Evolutionary conservation across 2,329 filamentous ascomycete species (phyloP).

Genomic region (Hypomyces perniciosus): DNA sequence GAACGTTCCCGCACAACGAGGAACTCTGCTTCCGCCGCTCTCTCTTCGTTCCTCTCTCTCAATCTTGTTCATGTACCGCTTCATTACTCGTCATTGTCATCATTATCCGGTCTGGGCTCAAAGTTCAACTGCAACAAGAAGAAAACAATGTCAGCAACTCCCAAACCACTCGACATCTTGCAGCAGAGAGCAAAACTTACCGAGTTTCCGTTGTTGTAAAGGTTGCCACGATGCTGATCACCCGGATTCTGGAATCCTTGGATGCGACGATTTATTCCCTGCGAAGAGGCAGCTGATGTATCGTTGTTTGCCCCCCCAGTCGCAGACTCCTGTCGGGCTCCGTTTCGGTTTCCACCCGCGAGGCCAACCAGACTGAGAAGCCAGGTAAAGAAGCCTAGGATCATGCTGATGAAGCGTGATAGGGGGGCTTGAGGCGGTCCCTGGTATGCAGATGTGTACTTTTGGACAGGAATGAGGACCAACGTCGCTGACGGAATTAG

Average conservation of each 20-base stretch:
- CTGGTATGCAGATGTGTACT: slow-evolving; percentile 37
- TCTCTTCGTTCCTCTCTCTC: background rate
- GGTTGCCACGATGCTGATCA: slow-evolving; percentile 51
- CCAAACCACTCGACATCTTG: background rate
- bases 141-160: background rate
- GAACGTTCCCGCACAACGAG: slow-evolving; percentile 10
- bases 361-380: slow-evolving; percentile 29
- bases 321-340: background rate
- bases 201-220: slow-evolving; percentile 90
- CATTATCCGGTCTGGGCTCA: slow-evolving; percentile 57
- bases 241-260: slow-evolving; percentile 39
- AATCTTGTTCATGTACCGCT: background rate
- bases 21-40: background rate
- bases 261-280: slow-evolving; percentile 20
- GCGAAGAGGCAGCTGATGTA: slow-evolving; percentile 14
- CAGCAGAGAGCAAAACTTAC: slow-evolving; percentile 41
- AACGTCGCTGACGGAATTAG: slow-evolving; percentile 76
- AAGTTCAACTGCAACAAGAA: slow-evolving; percentile 53
- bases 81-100: slow-evolving; percentile 28
- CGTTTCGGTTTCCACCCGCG: slow-evolving; percentile 11
- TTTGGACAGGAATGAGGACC: slow-evolving; percentile 66
- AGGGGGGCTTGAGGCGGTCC: slow-evolving; percentile 22
- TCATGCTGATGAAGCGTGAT: slow-evolving; percentile 24
- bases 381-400: slow-evolving; percentile 31
- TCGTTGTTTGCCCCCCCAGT: background rate